A percentile compares a stretch with the other conserved stretches of the same genome.
phyloP scores from a whole-genome alignment of 2,329 filamentous ascomycete genomes.

The Pseudogymnoascus sp. region DNA sequence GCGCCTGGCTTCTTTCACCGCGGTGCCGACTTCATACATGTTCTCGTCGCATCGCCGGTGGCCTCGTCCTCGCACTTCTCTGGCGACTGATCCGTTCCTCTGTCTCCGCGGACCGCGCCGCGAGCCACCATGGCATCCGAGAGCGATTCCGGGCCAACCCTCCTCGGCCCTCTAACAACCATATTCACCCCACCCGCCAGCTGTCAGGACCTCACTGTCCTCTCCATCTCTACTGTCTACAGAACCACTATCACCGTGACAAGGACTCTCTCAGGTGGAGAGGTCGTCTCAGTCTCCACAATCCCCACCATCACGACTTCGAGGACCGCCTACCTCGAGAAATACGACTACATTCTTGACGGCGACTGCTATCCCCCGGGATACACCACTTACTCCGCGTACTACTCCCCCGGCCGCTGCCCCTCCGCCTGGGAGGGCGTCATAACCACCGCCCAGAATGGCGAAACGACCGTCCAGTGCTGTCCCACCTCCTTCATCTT shows the following conservation, averaged over 20 bases:
- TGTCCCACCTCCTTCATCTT: not conserved
- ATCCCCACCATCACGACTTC: constrained; percentile 7
- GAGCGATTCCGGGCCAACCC: not conserved
- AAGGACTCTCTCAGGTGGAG: constrained; percentile 12
- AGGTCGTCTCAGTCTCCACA: constrained; percentile 13
- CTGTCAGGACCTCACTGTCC: constrained; percentile 10
- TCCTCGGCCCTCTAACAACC: constrained; percentile 13
- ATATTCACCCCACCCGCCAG: constrained; percentile 14
- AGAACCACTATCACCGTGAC: constrained; percentile 7
- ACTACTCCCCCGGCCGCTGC: constrained; percentile 1
- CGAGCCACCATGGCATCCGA: not conserved
- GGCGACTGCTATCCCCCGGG: not conserved
- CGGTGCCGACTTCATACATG: not conserved
- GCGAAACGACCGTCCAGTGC: not conserved
- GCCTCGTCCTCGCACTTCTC: not conserved
- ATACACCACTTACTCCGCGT: not conserved
- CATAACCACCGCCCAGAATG: not conserved
- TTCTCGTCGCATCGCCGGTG: not conserved
- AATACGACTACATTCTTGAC: not conserved
- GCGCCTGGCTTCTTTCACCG: not conserved
- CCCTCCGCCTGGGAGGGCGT: not conserved
- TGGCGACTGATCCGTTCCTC: not conserved
- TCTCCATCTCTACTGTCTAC: constrained; percentile 9
- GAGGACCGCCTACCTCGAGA: not conserved
- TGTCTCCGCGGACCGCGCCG: not conserved